A percentile compares a stretch with the other conserved stretches of the same genome.
Evolutionary conservation across 148 eudicot genomes (phyloP).

Genomic region (Amaranthus cruentus): DNA sequence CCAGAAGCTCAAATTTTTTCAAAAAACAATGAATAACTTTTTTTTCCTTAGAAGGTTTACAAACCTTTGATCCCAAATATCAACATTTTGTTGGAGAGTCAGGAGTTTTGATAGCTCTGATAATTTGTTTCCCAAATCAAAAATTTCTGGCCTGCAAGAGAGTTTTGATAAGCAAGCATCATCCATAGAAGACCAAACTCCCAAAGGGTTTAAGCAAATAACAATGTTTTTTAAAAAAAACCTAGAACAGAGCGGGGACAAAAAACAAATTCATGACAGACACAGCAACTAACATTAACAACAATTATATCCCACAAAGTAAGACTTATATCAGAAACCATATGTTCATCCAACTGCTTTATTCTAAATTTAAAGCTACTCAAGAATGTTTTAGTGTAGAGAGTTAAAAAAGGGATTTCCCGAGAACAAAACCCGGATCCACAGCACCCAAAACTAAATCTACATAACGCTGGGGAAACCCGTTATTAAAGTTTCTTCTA

Average conservation of each 20-base stretch:
- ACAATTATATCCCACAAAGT: not conserved
- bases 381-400: not conserved
- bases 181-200: not conserved
- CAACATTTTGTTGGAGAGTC: conserved; percentile 86
- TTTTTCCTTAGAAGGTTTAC: not conserved
- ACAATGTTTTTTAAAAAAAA: not conserved
- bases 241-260: not conserved
- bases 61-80: conserved; percentile 92
- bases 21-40: not conserved
- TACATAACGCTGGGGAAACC: not conserved
- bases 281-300: conserved; percentile 5
- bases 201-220: not conserved
- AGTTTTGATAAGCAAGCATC: conserved; percentile 32
- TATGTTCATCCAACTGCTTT: not conserved
- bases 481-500: not conserved
- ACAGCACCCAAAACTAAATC: not conserved
- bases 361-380: not conserved
- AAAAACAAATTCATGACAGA: not conserved
- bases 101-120: conserved; percentile 69
- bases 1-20: not conserved
- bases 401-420: not conserved
- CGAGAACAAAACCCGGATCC: not conserved
- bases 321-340: not conserved
- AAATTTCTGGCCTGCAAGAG: conserved; percentile 80
- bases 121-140: conserved; percentile 83